Conservation (phyloP, 2,329 filamentous ascomycete genomes). For the Fusarium buxicola region DNA sequence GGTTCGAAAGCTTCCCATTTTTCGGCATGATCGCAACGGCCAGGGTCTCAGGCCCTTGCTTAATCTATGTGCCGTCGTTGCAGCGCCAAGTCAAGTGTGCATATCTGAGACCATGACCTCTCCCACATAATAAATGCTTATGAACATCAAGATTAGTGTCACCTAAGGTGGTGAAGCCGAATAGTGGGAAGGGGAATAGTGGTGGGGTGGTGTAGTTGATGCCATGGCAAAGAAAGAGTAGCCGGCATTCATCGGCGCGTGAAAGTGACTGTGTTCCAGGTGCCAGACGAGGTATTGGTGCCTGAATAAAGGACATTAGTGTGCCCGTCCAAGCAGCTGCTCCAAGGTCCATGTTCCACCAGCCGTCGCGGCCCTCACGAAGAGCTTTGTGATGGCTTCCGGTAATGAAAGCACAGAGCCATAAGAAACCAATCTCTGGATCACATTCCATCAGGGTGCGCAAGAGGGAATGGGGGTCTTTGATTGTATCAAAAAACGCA, state of each 20-base stretch:
- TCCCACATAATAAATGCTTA: constrained; percentile 18
- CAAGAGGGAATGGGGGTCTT: constrained; percentile 20
- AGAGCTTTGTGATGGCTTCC: constrained; percentile 12
- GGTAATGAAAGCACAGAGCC: constrained; percentile 38
- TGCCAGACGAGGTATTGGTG: neutral
- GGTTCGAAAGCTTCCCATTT: neutral
- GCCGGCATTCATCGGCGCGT: constrained; percentile 36
- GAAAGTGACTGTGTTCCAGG: constrained; percentile 5
- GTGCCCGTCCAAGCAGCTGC: constrained; percentile 35
- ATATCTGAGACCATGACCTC: constrained; percentile 15
- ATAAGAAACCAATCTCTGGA: constrained; percentile 33
- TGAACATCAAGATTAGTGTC: constrained; percentile 37
- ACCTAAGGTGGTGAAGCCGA: constrained; percentile 21
- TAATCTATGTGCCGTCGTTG: neutral
- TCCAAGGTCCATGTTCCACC: constrained; percentile 30
- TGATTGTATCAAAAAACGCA: constrained; percentile 21
- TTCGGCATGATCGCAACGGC: neutral
- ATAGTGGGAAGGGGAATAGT: constrained; percentile 32
- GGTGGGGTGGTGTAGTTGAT: constrained; percentile 22
- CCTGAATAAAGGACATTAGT: constrained; percentile 28
- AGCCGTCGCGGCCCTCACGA: constrained; percentile 15
- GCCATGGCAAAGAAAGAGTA: constrained; percentile 30
- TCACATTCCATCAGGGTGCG: constrained; percentile 28
- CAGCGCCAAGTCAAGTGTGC: constrained; percentile 17
- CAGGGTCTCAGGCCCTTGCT: neutral